Conservation (phyloP, 2,329 filamentous ascomycete genomes). For the Trichoderma guizhouense region DNA sequence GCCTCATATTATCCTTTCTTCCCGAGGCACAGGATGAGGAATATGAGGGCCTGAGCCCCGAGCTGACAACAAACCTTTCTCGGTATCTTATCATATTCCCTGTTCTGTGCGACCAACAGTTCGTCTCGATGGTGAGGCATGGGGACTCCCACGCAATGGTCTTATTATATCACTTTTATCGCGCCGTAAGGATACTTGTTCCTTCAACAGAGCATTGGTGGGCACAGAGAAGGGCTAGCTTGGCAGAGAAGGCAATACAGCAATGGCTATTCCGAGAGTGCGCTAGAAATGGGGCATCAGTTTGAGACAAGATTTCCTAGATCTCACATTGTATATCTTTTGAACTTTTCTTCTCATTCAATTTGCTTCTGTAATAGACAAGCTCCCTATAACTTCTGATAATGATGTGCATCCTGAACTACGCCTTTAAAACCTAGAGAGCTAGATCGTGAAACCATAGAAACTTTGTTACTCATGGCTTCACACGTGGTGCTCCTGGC, state of each 20-base stretch:
- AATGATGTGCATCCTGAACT: background rate
- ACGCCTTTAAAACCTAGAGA: background rate
- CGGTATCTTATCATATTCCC: background rate
- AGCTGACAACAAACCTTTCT: background rate
- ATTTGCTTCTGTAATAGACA: background rate
- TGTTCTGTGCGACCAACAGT: background rate
- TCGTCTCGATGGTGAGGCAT: background rate
- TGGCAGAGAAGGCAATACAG: background rate
- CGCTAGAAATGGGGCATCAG: background rate
- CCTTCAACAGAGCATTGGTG: constrained; percentile 5
- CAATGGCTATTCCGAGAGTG: background rate
- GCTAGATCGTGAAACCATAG: background rate
- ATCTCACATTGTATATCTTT: background rate
- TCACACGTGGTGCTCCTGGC: constrained; percentile 20
- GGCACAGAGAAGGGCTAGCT: background rate
- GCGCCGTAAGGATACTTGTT: background rate
- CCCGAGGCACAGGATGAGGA: background rate
- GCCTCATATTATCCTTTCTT: background rate
- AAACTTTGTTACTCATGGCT: background rate
- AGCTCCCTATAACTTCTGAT: background rate
- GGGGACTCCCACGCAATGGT: background rate
- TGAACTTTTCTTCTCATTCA: background rate
- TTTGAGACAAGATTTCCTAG: background rate
- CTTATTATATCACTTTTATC: background rate
- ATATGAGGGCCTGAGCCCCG: background rate